Base-by-base conservation (phyloP, 2,329 filamentous ascomycete species). In the Cyphellophora europaea region DNA sequence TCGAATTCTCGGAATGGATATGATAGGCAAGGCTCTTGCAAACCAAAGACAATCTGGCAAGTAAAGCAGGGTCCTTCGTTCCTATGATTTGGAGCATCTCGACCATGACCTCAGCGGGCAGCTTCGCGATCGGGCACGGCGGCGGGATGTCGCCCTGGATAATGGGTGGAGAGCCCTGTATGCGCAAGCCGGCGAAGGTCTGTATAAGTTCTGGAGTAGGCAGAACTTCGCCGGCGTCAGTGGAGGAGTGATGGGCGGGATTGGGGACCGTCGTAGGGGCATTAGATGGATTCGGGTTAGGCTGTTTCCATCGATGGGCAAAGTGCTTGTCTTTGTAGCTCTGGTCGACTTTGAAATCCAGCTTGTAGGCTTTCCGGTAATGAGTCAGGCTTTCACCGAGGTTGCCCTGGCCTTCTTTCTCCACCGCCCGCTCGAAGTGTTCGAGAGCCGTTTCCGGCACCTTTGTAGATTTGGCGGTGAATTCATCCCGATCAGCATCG, bases 301-400 rank as follows among this genome's bases (percentile, higher is more conserved):
- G 34, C 34, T 62, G 60, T 52, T 73, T 78, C 42, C 69, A 61
- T 44, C 66, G 61, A 25, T 74, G 67, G 2, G 88, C 82, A 52
- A 91, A 95, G 61, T 96, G 79, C 62, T 96, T 96, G 52, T 85
- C 81, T 51, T 84, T 83, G 64, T 95, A 98, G 37, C 74, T 70
- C 50, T 84, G 76, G 56, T 98, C 87, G 34, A 98, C 89, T 11
- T 70, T 67, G 37, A 79, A 71, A 55, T 96, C 91, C 59, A 98
- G 74, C 55, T 81, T 77, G 57, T 93, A 96, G 1, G 91, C 91
- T 57, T 82, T 87, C 30, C 91, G 77, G 58, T 98, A 98, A 33
- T 93, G 71, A 45, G 74, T 77, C 36, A 98, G 57, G 54, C 89
- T 96, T 44, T 96, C 89, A 4, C 88, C 87, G 33, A 96, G 67